phyloP scores from a whole-genome alignment of 441 rosid species.

The Populus hybrid region DNA sequence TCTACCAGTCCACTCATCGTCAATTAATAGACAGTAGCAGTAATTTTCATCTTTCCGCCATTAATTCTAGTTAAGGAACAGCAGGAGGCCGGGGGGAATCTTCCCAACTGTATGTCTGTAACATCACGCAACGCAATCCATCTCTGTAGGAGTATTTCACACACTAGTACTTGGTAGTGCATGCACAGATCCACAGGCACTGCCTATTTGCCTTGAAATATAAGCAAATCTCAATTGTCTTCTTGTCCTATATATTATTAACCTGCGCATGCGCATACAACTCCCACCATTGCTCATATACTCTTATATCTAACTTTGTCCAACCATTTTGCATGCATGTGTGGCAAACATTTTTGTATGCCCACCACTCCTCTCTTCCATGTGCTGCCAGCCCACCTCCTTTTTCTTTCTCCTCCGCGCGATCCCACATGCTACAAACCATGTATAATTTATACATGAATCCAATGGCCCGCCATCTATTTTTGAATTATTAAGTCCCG shows the following conservation, averaged over 20 bases:
- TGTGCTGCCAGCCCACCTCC: background rate
- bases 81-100: too few relatives aligned
- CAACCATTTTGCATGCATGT: background rate
- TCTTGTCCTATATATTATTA: too few relatives aligned
- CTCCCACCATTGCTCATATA: too few relatives aligned
- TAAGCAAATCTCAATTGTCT: background rate
- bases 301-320: background rate
- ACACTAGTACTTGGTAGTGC: background rate
- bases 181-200: too few relatives aligned
- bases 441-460: too few relatives aligned
- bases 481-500: background rate
- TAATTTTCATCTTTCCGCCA: too few relatives aligned
- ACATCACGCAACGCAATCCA: background rate
- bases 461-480: background rate
- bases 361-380: background rate
- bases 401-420: too few relatives aligned
- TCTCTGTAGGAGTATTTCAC: background rate
- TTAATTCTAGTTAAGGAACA: too few relatives aligned
- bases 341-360: background rate
- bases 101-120: too few relatives aligned
- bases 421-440: too few relatives aligned
- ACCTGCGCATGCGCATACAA: background rate
- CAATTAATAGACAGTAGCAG: too few relatives aligned
- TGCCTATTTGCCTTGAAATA: background rate
- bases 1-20: too few relatives aligned